Percentiles rank a stretch among this genome's conserved stretches.
These are phyloP conservation scores for Cercospora brassicicola DNA, from an alignment of 2,329 filamentous ascomycete species.

Conservation along the genomic window DNA sequence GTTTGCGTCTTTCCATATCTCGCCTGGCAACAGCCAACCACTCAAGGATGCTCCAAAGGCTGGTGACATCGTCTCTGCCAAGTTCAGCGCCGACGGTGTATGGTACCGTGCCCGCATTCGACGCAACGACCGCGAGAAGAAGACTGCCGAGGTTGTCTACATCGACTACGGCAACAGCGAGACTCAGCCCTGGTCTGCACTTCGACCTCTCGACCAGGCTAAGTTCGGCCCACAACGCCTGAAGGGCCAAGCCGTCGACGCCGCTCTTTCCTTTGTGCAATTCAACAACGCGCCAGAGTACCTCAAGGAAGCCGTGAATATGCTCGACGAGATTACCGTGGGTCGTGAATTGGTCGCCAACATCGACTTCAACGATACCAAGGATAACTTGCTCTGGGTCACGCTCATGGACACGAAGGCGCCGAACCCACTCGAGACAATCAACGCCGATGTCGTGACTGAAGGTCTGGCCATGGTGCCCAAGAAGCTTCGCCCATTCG, in stretches of 20 bases:
- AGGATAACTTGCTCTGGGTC: conserved; percentile 74
- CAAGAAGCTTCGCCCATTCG: conserved; percentile 87
- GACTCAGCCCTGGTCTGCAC: conserved; percentile 76
- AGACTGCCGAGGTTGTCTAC: conserved; percentile 87
- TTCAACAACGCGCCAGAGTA: conserved; percentile 82
- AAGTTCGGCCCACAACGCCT: conserved; percentile 81
- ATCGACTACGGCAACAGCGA: conserved; percentile 97
- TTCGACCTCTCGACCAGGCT: conserved; percentile 75
- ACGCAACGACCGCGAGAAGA: conserved; percentile 85
- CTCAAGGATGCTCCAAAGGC: conserved; percentile 79
- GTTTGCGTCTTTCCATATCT: conserved; percentile 87
- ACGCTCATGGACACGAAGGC: conserved; percentile 80
- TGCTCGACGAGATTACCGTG: conserved; percentile 72
- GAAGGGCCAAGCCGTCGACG: conserved; percentile 82
- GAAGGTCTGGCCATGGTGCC: conserved; percentile 89
- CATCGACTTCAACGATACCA: conserved; percentile 77
- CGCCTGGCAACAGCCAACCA: conserved; percentile 71
- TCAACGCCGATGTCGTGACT: conserved; percentile 83
- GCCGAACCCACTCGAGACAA: conserved; percentile 66
- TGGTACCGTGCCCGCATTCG: conserved; percentile 94
- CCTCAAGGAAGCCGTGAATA: conserved; percentile 73
- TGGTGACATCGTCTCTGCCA: conserved; percentile 86
- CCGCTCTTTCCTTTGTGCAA: conserved; percentile 83
- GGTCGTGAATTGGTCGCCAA: conserved; percentile 77
- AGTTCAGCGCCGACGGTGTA: conserved; percentile 82